Conservation (phyloP, 192 early-diverging fungal species). For the Coemansia brasiliensis region DNA sequence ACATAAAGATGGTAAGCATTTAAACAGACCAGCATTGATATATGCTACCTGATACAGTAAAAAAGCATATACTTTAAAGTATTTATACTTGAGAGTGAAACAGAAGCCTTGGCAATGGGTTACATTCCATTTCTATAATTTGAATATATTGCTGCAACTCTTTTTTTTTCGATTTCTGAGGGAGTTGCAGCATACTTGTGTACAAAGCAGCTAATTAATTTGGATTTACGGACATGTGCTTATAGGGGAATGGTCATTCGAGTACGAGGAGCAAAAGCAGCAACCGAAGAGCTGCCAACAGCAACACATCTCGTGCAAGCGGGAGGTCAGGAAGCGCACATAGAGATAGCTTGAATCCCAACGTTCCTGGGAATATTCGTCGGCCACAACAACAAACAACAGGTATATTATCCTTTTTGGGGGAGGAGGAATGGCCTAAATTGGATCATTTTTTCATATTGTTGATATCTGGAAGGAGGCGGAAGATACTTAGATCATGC, state of each 20-base stretch:
- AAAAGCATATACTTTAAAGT: too few relatives aligned
- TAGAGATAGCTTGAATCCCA: conserved; percentile 22
- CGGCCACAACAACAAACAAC: conserved; percentile 28
- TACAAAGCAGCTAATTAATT: not conserved
- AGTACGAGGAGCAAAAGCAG: conserved; percentile 20
- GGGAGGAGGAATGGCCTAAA: too few relatives aligned
- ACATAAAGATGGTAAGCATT: too few relatives aligned
- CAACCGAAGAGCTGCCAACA: conserved; percentile 10
- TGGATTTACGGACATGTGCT: conserved; percentile 4
- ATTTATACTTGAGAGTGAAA: too few relatives aligned
- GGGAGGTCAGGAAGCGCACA: conserved; percentile 13
- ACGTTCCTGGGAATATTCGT: conserved; percentile 22
- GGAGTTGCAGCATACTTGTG: too few relatives aligned
- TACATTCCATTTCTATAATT: too few relatives aligned
- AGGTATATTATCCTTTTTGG: not conserved
- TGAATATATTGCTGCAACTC: too few relatives aligned
- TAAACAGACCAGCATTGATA: too few relatives aligned
- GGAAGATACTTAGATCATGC: conserved; percentile 2
- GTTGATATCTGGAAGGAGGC: not conserved
- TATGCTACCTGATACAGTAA: too few relatives aligned
- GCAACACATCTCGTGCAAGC: conserved; percentile 13
- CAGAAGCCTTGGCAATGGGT: too few relatives aligned
- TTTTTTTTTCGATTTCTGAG: too few relatives aligned
- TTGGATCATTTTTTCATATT: not conserved
- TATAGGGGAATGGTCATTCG: conserved; percentile 45